Evolutionary conservation across 352 stramenopile species (phyloP), one percentile per base, ranked within the genome.

Genomic region (Phytophthora cajani): DNA sequence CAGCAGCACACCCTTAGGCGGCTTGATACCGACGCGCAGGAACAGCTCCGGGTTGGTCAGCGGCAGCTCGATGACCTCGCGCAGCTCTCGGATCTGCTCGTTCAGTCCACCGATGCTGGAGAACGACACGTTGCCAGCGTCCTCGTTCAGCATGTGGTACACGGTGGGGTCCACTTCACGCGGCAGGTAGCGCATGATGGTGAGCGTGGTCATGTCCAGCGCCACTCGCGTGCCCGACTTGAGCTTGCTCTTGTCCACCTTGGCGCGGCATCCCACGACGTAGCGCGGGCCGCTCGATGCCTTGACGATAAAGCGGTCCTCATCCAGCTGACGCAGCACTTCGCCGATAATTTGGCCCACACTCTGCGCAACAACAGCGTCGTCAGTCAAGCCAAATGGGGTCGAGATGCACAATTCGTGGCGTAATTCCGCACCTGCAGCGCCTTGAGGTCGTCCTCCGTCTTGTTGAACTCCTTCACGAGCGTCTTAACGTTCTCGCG

Each of bases 161-260:
- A 99, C 98, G 3, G 97, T 99, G 21, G 98, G 98, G 80, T 99
- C 98, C 61, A 99, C 97, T 72, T 99, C 97, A 58, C 98, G 90
- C 19, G 98, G 98, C 62, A 99, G 84, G 63, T 97, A 91, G 60
- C 97, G 93, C 97, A 99, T 99, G 82, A 99, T 99, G 38, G 98
- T 99, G 58, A 99, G 87, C 58, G 98, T 99, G n/a, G 98, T 99
- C 97, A 99, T 99, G 81, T 99, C 98, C 50, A 99, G 84, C 30
- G 97, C 97, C 38, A 99, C 98, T 49, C 98, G 87, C 21, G 97
- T 99, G 56, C 98, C 98, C 27, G 95, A 92, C 85, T 99, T 98
- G 54, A 99, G 91, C 70, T 98, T 99, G 55, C 74, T 83, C 79
- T 98, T 98, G 67, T 98, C 93, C 50, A 98, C 81, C 53, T 99